phyloP scores from a whole-genome alignment of 768 basidiomycete species.

The Kwoniella shandongensis region DNA sequence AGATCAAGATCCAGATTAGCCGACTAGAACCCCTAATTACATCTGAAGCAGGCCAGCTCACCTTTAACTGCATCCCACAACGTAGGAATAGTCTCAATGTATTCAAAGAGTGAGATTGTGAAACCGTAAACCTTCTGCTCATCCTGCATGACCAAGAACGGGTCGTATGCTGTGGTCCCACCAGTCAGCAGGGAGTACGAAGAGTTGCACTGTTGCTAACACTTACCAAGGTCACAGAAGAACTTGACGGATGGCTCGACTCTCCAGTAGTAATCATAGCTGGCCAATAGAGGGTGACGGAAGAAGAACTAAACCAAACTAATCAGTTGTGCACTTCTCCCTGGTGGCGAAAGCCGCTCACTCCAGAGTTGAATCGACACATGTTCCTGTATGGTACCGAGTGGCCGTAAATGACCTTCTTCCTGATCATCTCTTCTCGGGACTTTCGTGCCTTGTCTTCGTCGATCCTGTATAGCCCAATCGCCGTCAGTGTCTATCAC shows the following conservation, averaged over 20 bases:
- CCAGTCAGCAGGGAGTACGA: conserved; percentile 1
- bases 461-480: conserved; percentile 60
- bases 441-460: conserved; percentile 64
- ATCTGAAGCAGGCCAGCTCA: conserved; percentile 39
- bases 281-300: conserved; percentile 70
- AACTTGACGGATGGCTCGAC: conserved; percentile 80
- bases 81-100: conserved; percentile 73
- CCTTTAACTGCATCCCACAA: conserved; percentile 75
- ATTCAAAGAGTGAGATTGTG: conserved; percentile 76
- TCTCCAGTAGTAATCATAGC: conserved; percentile 86
- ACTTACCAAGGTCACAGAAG: conserved; percentile 65
- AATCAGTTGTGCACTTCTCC: too few relatives aligned
- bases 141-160: conserved; percentile 77
- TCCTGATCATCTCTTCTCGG: conserved; percentile 65
- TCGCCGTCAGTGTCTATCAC: not conserved
- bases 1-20: conserved; percentile 1
- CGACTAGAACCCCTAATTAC: not conserved
- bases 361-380: conserved; percentile 93
- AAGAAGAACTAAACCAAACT: conserved; percentile 91
- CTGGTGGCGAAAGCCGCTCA: conserved; percentile 49
- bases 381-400: conserved; percentile 75
- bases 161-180: conserved; percentile 64
- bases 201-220: not conserved
- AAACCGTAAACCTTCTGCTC: conserved; percentile 85
- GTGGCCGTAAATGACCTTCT: conserved; percentile 63